Conservation (phyloP, 208 protist genomes). For the Kentomonas sorsogonicus region DNA sequence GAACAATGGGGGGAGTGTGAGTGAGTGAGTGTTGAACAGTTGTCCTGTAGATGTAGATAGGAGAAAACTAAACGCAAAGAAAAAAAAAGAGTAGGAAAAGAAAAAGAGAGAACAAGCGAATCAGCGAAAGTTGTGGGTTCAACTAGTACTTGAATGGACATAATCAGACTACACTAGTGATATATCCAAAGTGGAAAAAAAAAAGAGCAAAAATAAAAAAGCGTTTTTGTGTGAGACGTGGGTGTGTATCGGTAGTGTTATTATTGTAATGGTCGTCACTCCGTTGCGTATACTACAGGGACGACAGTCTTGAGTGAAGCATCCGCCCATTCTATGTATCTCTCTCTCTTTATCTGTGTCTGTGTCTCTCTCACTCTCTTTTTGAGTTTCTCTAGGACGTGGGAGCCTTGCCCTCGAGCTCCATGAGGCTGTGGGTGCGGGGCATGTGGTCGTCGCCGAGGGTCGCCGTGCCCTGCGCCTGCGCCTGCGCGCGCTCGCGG, state of each 20-base stretch:
- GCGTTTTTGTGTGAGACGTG: background rate
- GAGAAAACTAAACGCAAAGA: slow-evolving; percentile 3
- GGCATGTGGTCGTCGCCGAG: slow-evolving; percentile 68
- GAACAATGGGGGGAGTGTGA: too few relatives aligned
- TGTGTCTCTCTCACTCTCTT: slow-evolving; percentile 11
- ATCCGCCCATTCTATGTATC: too few relatives aligned
- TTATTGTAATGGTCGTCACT: too few relatives aligned
- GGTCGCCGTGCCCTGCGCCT: slow-evolving; percentile 16
- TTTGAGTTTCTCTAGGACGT: background rate
- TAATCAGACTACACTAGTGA: too few relatives aligned
- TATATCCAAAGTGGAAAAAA: slow-evolving; percentile 14
- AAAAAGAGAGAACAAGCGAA: slow-evolving; percentile 11
- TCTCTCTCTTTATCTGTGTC: slow-evolving; percentile 3
- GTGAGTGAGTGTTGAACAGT: too few relatives aligned
- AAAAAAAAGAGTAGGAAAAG: slow-evolving; percentile 4
- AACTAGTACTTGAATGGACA: too few relatives aligned
- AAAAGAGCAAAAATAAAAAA: slow-evolving; percentile 10
- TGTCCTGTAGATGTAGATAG: too few relatives aligned
- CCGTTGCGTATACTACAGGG: too few relatives aligned
- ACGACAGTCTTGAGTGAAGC: too few relatives aligned
- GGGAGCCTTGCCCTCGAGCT: slow-evolving; percentile 47
- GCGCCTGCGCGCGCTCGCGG: slow-evolving; percentile 33
- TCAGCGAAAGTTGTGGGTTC: too few relatives aligned
- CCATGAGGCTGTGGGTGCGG: slow-evolving; percentile 81
- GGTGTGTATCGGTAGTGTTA: too few relatives aligned